Evolutionary conservation across 2,329 filamentous ascomycete genomes (phyloP).

Genomic region (Pseudogymnoascus sp.): DNA sequence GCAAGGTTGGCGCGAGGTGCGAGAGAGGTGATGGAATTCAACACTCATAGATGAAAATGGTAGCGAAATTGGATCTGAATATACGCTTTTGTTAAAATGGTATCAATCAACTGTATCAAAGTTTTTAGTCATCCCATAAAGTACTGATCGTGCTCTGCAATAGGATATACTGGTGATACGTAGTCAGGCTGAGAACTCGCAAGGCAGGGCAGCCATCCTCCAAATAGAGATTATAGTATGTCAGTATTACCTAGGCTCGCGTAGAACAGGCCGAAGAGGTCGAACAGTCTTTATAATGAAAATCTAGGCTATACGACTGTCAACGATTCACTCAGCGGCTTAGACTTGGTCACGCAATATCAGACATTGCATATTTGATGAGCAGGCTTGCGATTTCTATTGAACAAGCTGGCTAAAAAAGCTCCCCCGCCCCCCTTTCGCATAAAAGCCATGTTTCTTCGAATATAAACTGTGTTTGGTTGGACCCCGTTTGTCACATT

Average conservation of each 20-base stretch:
- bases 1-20: slow-evolving; percentile 3
- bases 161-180: not conserved
- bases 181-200: not conserved
- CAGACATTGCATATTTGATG: not conserved
- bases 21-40: slow-evolving; percentile 1
- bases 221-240: no score
- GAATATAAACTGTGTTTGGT: not conserved
- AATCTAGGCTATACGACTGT: not conserved
- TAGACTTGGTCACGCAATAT: not conserved
- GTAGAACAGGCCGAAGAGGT: not conserved
- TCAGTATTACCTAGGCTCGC: not conserved
- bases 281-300: not conserved
- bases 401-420: not conserved
- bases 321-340: not conserved
- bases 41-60: slow-evolving; percentile 2
- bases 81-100: not conserved
- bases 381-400: not conserved
- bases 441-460: not conserved
- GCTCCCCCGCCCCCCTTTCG: not conserved
- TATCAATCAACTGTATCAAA: not conserved
- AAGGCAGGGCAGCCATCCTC: not conserved
- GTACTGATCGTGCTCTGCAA: not conserved
- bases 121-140: not conserved
- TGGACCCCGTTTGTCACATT: not conserved
- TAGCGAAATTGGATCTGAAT: slow-evolving; percentile 1